Evolutionary conservation across 2,329 filamentous ascomycete species (phyloP).

Genomic region (Pseudocercospora pini-densiflorae): DNA sequence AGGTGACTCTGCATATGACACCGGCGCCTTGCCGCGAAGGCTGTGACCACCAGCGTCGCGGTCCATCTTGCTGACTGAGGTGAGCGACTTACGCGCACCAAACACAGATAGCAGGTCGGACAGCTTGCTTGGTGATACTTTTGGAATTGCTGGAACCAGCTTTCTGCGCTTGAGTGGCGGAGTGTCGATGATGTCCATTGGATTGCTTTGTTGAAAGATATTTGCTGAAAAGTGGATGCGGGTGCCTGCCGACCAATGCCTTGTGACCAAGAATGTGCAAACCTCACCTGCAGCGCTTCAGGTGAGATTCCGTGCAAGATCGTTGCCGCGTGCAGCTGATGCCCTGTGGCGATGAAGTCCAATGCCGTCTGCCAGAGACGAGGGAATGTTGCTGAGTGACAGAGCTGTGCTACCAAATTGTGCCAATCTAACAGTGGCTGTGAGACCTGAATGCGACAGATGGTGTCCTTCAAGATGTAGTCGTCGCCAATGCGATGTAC

Average conservation of each 20-base stretch:
- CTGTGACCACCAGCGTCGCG: slow-evolving; percentile 21
- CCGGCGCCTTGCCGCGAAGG: slow-evolving; percentile 19
- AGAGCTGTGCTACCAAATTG: not conserved
- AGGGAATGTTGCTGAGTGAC: not conserved
- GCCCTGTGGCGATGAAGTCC: not conserved
- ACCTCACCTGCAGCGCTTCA: slow-evolving; percentile 4
- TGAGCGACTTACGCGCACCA: slow-evolving; percentile 32
- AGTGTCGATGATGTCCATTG: slow-evolving; percentile 5
- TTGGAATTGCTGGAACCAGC: slow-evolving; percentile 21
- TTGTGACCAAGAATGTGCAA: not conserved
- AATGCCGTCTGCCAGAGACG: not conserved
- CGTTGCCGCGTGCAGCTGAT: not conserved
- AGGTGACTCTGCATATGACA: slow-evolving; percentile 33
- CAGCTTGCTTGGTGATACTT: slow-evolving; percentile 22
- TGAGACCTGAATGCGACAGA: not conserved
- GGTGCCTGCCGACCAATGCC: not conserved
- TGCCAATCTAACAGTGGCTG: not conserved
- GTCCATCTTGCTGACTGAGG: slow-evolving; percentile 34
- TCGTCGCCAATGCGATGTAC: not conserved
- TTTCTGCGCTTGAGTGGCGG: slow-evolving; percentile 32
- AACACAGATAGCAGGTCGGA: slow-evolving; percentile 36
- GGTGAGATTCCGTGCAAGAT: not conserved
- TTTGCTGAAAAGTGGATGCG: not conserved
- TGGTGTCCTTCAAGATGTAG: not conserved
- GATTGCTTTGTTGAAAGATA: not conserved